A percentile compares a stretch with the other conserved stretches of the same genome.
Conservation (phyloP, 352 stramenopile genomes). For the Detonula confervacea region DNA sequence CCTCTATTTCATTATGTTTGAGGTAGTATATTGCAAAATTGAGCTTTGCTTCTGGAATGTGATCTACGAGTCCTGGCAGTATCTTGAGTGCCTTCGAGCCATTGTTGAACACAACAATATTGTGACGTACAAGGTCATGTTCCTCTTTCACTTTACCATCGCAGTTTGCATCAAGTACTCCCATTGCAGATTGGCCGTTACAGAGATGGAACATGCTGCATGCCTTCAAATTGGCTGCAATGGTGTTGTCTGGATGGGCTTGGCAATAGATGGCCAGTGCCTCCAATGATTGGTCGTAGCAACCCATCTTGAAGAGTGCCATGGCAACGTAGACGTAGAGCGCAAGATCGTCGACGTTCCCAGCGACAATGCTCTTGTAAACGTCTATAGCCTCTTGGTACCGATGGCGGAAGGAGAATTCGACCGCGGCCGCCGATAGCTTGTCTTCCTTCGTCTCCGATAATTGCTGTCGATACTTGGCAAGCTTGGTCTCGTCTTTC, state of each 20-base stretch:
- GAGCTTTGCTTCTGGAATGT: constrained; percentile 92
- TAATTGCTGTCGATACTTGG: constrained; percentile 94
- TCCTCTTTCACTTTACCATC: constrained; percentile 82
- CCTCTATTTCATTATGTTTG: constrained; percentile 90
- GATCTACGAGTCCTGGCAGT: constrained; percentile 91
- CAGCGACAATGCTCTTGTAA: constrained; percentile 94
- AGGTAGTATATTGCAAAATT: constrained; percentile 95
- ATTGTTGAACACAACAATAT: constrained; percentile 95
- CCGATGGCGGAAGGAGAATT: constrained; percentile 92
- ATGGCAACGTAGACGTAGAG: constrained; percentile 98
- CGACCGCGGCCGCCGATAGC: constrained; percentile 94
- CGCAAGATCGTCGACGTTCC: constrained; percentile 95
- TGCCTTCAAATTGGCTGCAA: constrained; percentile 96
- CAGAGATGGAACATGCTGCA: constrained; percentile 97
- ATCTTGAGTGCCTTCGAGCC: constrained; percentile 92
- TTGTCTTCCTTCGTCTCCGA: constrained; percentile 92
- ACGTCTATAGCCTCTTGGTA: constrained; percentile 93
- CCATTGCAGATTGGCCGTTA: constrained; percentile 94
- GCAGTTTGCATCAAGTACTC: constrained; percentile 91
- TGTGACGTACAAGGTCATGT: constrained; percentile 95
- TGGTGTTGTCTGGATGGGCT: constrained; percentile 86
- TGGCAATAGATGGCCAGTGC: constrained; percentile 94
- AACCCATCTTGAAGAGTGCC: constrained; percentile 96
- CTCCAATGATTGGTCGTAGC: constrained; percentile 95
- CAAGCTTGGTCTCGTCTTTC: constrained; percentile 93